These are phyloP conservation scores for Eremothecium coryli DNA, from an alignment of 1,139 yeast species.

Conservation along the genomic window DNA sequence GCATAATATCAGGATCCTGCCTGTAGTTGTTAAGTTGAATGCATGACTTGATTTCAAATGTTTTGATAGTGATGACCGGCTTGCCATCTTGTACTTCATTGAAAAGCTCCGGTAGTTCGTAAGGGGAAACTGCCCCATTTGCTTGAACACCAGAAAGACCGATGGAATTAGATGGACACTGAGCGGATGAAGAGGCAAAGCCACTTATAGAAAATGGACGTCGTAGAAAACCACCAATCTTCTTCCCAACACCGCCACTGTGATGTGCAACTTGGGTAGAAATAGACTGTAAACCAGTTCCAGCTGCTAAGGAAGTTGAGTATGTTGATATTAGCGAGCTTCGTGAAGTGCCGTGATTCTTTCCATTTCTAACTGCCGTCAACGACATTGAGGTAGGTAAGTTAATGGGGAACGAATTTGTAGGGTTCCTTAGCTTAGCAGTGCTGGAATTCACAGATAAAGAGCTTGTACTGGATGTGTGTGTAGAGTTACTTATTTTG, in stretches of 20 bases:
- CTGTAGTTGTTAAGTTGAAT: constrained; percentile 26
- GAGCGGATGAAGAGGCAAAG: constrained; percentile 36
- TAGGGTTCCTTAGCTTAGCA: neutral
- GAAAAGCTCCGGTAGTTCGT: constrained; percentile 52
- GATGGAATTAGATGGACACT: constrained; percentile 18
- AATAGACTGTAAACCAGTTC: neutral
- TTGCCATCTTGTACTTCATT: constrained; percentile 41
- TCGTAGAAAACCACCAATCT: constrained; percentile 38
- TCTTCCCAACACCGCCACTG: constrained; percentile 30
- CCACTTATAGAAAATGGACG: constrained; percentile 41
- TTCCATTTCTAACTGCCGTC: constrained; percentile 13
- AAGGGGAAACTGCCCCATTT: constrained; percentile 41
- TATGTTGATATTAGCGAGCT: constrained; percentile 20
- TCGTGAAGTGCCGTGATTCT: constrained; percentile 21
- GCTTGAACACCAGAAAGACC: constrained; percentile 19
- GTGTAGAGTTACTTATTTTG: constrained; percentile 4
- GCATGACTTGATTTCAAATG: constrained; percentile 48
- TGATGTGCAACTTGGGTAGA: constrained; percentile 11
- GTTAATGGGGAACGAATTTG: neutral
- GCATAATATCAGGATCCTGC: constrained; percentile 29
- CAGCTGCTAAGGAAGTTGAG: neutral
- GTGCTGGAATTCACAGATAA: constrained; percentile 5
- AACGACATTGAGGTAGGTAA: neutral
- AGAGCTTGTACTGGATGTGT: neutral
- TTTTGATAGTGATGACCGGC: constrained; percentile 46